phyloP scores from a whole-genome alignment of 345 rosid genomes.

The Ceriops zippeliana region DNA sequence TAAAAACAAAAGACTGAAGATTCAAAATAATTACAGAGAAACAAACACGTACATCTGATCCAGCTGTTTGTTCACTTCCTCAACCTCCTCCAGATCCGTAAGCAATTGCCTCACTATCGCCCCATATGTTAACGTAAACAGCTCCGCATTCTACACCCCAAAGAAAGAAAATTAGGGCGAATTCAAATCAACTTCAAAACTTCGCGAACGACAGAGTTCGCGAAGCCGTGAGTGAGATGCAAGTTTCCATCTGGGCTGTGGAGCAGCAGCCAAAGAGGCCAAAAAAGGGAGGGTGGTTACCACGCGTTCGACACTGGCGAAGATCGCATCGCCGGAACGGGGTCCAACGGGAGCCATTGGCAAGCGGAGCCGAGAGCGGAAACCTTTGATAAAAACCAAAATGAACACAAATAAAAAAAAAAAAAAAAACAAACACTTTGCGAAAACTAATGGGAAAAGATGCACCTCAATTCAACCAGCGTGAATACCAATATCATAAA shows the following conservation, averaged over 20 bases:
- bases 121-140: conserved; percentile 88
- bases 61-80: conserved; percentile 94
- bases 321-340: conserved; percentile 89
- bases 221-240: too few relatives aligned
- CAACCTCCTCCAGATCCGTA: conserved; percentile 91
- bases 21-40: background rate
- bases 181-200: too few relatives aligned
- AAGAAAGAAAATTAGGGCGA: too few relatives aligned
- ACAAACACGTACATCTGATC: conserved; percentile 69
- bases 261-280: background rate
- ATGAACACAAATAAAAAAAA: too few relatives aligned
- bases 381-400: too few relatives aligned
- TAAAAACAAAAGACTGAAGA: too few relatives aligned
- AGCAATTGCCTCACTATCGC: conserved; percentile 88
- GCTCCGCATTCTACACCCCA: conserved; percentile 65
- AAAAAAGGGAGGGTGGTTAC: conserved; percentile 30
- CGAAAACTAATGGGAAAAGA: too few relatives aligned
- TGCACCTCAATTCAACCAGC: too few relatives aligned
- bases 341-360: conserved; percentile 71
- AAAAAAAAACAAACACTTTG: too few relatives aligned
- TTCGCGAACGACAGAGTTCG: too few relatives aligned
- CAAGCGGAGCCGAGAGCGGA: too few relatives aligned
- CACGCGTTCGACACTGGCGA: conserved; percentile 81
- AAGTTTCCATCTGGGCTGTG: background rate
- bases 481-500: too few relatives aligned